Percentiles rank a stretch among this genome's conserved stretches.
These are phyloP conservation scores for Annona squamosa DNA, from an alignment of 164 flowering plant species.

Conservation along the genomic window DNA sequence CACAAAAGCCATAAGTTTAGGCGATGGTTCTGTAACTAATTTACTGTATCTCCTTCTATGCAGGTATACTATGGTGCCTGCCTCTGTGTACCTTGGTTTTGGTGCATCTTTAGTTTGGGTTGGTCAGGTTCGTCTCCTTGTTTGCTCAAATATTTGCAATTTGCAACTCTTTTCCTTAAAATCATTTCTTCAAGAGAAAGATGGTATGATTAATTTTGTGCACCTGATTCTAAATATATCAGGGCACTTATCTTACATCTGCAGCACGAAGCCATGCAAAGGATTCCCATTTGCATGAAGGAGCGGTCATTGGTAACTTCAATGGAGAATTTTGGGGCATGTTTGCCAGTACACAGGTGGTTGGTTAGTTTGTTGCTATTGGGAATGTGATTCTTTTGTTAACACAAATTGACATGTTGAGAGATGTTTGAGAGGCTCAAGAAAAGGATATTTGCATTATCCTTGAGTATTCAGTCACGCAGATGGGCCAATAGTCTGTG, in stretches of 20 bases:
- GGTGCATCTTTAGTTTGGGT: constrained; percentile 96
- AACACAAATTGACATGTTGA: neutral
- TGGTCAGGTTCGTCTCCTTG: constrained; percentile 52
- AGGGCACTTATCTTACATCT: constrained; percentile 95
- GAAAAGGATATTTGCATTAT: neutral
- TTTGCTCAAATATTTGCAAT: neutral
- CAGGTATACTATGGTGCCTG: constrained; percentile 93
- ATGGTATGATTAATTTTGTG: neutral
- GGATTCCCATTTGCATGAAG: constrained; percentile 61
- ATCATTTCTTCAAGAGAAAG: neutral
- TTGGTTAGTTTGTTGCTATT: neutral
- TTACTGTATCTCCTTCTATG: neutral
- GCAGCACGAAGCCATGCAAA: constrained; percentile 73
- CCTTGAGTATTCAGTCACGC: neutral
- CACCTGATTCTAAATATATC: constrained; percentile 11
- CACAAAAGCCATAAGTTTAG: neutral
- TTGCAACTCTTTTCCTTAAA: neutral
- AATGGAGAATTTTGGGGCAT: constrained; percentile 94
- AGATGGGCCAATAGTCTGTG: neutral
- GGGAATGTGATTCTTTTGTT: neutral
- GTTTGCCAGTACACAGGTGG: constrained; percentile 86
- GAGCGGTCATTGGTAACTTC: constrained; percentile 73
- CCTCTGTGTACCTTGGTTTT: constrained; percentile 87
- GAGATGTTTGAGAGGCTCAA: neutral
- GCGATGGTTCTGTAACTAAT: neutral